Evolutionary conservation across 2,329 filamentous ascomycete species (phyloP).

Genomic region (Colletotrichum godetiae): DNA sequence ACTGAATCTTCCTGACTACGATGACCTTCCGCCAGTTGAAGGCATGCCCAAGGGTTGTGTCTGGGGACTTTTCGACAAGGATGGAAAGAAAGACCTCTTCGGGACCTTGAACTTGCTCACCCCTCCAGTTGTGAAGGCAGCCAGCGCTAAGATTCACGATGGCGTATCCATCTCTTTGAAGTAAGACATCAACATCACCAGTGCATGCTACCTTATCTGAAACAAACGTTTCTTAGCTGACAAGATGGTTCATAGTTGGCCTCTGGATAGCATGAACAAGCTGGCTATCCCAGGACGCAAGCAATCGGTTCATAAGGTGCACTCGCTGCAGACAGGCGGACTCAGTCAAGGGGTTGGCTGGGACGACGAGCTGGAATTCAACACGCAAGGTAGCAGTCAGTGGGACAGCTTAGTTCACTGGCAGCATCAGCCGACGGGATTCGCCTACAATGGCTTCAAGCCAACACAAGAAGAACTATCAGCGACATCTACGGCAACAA

Average conservation of each 20-base stretch:
- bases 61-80: constrained; percentile 64
- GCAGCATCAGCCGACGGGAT: constrained; percentile 53
- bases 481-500: constrained; percentile 39
- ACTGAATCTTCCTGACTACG: constrained; percentile 54
- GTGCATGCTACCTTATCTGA: neutral
- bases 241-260: constrained; percentile 46
- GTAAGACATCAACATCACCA: constrained; percentile 43
- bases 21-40: constrained; percentile 53
- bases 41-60: constrained; percentile 60
- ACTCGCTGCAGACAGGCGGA: constrained; percentile 46
- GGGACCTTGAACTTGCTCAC: constrained; percentile 67
- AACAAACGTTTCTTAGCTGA: neutral
- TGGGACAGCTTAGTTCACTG: constrained; percentile 67
- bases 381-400: constrained; percentile 66
- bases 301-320: constrained; percentile 48
- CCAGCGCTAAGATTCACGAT: constrained; percentile 55
- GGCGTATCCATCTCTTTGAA: constrained; percentile 66
- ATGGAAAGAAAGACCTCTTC: constrained; percentile 59
- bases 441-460: constrained; percentile 62
- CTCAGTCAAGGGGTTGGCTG: constrained; percentile 45
- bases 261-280: constrained; percentile 52
- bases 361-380: constrained; percentile 65
- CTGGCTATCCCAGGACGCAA: constrained; percentile 49
- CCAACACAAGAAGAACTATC: constrained; percentile 48
- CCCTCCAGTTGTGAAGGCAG: constrained; percentile 53